These are phyloP conservation scores for Pseudotulostoma volvatum DNA, from an alignment of 495 filamentous ascomycete genomes.

Conservation along the genomic window DNA sequence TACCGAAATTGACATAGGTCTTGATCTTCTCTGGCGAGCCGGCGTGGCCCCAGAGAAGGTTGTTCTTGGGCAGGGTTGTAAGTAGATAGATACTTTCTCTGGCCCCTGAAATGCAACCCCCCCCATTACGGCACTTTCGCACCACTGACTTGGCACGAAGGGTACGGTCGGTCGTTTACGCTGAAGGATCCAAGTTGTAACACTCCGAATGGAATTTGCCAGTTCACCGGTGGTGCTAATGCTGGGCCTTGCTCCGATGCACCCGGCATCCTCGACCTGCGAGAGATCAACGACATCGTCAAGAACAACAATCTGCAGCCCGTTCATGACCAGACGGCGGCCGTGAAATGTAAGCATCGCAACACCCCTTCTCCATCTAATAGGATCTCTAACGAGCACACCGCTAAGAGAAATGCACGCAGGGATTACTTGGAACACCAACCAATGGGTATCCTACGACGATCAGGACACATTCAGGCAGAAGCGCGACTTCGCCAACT, in stretches of 20 bases:
- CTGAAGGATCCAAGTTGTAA: constrained; percentile 6
- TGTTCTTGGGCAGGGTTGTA: constrained; percentile 18
- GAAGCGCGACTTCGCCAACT: constrained; percentile 26
- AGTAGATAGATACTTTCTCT: no score
- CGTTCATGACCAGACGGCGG: constrained; percentile 7
- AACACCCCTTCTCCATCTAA: no score
- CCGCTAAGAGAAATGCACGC: no score
- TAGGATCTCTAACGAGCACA: no score
- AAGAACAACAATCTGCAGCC: background rate
- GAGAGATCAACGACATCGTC: constrained; percentile 18
- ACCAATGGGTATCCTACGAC: constrained; percentile 36
- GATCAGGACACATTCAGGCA: constrained; percentile 22
- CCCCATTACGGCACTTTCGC: no score
- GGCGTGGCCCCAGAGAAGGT: constrained; percentile 16
- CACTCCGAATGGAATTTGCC: constrained; percentile 7
- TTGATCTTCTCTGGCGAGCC: constrained; percentile 17
- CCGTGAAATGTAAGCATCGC: no score
- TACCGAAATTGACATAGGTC: constrained; percentile 14
- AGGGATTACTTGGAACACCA: constrained; percentile 16
- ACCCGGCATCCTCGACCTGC: constrained; percentile 19
- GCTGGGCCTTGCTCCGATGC: constrained; percentile 18
- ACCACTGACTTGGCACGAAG: no score
- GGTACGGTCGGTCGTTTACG: constrained; percentile 23
- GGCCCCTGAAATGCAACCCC: no score
- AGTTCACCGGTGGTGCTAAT: constrained; percentile 8